Base-by-base conservation (phyloP, 352 stramenopile genomes). In the Phytopythium ostracodes region DNA sequence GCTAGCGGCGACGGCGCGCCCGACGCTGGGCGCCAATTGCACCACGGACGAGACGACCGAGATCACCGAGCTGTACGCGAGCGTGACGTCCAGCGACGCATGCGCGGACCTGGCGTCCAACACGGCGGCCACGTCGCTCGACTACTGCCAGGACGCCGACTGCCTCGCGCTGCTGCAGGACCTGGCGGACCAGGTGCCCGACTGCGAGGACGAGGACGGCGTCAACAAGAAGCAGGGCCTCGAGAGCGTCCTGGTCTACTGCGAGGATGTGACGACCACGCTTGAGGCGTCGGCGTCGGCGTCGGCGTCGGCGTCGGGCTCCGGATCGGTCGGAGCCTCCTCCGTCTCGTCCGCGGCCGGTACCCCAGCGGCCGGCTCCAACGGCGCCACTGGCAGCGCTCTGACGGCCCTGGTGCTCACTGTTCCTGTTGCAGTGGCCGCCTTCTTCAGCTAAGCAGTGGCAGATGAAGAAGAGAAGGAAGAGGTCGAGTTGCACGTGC, bases 61-160 rank as follows among this genome's bases (percentile, higher is more conserved):
- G 6, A 71, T 71, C 27, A 55, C 58, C 12, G 62, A 36, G 2
- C 31, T 66, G 50, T 73, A 72, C 56, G 52, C 22, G 11, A 55
- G 59, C 12, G 60, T 65, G 42, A 58, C 60, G 53, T 29, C 15
- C 7, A 60, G 63, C 35, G 64, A 57, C 22, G 58, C 29, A 5
- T 31, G 60, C 33, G 56, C 56, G 4, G 70, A 56, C 33, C 65
- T 76, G 35, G 51, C 72, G 10, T 55, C 63, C 24, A 51, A 72
- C 66, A 60, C 71, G 58, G 65, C 31, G 31, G 60, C 47, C 15
- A 62, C 71, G 54, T 79, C 68, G 11, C 61, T 79, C 56, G 58
- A 71, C 62, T 76, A 78, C 55, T 79, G 71, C 47, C 22, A 43
- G 31, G 52, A 43, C 57, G 68, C 38, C 46, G 65, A 68, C 53